Conservation (phyloP, 352 stramenopile genomes). For the Phytophthora megakarya region DNA sequence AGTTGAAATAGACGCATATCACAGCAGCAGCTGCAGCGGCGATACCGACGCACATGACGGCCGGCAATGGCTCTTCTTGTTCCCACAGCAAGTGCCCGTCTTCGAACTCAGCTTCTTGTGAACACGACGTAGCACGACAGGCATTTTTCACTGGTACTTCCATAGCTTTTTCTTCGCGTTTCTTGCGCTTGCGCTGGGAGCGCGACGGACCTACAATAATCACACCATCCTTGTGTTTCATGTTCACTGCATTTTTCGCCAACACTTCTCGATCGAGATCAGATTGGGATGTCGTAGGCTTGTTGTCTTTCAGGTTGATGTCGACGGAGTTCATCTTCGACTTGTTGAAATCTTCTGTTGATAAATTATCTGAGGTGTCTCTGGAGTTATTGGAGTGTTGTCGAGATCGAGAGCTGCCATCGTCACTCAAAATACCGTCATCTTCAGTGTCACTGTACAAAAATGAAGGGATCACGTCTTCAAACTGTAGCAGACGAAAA, state of each 20-base stretch:
- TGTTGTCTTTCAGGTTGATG: neutral
- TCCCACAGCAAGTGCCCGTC: conserved; percentile 3
- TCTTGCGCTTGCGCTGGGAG: conserved; percentile 42
- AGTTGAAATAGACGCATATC: conserved; percentile 70
- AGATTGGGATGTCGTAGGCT: no score
- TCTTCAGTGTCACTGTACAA: conserved; percentile 64
- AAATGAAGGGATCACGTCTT: conserved; percentile 34
- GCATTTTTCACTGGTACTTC: conserved; percentile 12
- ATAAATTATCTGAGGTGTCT: conserved; percentile 8
- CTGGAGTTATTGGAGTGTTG: conserved; percentile 6
- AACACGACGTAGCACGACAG: conserved; percentile 7
- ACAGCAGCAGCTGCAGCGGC: conserved; percentile 57
- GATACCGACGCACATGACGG: conserved; percentile 55
- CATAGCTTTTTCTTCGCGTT: conserved; percentile 40
- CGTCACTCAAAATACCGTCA: conserved; percentile 52
- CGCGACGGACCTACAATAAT: no score
- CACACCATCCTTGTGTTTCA: no score
- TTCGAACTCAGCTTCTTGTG: neutral
- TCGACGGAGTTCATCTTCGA: neutral
- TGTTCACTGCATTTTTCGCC: neutral
- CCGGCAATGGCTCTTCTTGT: conserved; percentile 41
- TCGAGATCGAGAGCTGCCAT: conserved; percentile 6
- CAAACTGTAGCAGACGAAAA: conserved; percentile 12
- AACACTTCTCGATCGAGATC: neutral
- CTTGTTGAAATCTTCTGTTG: conserved; percentile 6